Evolutionary conservation across 768 basidiomycete genomes (phyloP).

Genomic region (Calocera cornea): DNA sequence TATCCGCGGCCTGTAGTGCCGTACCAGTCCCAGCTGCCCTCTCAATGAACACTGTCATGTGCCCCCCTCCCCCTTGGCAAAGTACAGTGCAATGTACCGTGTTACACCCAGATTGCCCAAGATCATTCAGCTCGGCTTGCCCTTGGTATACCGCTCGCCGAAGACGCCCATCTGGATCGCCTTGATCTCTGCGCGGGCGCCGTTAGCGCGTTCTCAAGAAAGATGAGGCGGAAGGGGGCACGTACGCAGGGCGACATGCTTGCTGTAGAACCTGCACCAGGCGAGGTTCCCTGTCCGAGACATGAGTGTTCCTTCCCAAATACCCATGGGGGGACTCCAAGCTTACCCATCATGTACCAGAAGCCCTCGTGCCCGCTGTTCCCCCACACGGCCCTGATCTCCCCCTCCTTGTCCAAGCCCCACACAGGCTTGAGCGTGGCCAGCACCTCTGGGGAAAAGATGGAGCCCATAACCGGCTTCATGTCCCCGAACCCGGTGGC

Average conservation of each 20-base stretch:
- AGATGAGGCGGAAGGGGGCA: constrained; percentile 12
- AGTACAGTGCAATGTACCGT: too few relatives aligned
- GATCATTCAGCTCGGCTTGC: constrained; percentile 15
- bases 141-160: constrained; percentile 7
- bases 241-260: constrained; percentile 51
- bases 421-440: constrained; percentile 40
- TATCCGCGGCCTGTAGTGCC: too few relatives aligned
- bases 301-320: too few relatives aligned
- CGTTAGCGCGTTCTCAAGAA: not conserved
- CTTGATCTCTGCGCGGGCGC: constrained; percentile 44
- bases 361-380: constrained; percentile 39
- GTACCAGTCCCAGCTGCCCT: too few relatives aligned
- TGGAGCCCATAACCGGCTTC: constrained; percentile 26
- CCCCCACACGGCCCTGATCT: constrained; percentile 38
- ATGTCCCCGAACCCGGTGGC: constrained; percentile 45
- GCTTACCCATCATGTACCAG: constrained; percentile 46
- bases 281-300: constrained; percentile 48
- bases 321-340: too few relatives aligned
- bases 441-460: constrained; percentile 37
- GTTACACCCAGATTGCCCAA: too few relatives aligned
- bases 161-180: constrained; percentile 42
- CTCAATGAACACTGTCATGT: too few relatives aligned
- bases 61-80: too few relatives aligned
- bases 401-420: constrained; percentile 55
- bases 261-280: constrained; percentile 51